Percentiles rank a stretch among this genome's conserved stretches.
Evolutionary conservation across 371 early-diverging fungal species (phyloP).

Genomic region (Mortierella sp.): DNA sequence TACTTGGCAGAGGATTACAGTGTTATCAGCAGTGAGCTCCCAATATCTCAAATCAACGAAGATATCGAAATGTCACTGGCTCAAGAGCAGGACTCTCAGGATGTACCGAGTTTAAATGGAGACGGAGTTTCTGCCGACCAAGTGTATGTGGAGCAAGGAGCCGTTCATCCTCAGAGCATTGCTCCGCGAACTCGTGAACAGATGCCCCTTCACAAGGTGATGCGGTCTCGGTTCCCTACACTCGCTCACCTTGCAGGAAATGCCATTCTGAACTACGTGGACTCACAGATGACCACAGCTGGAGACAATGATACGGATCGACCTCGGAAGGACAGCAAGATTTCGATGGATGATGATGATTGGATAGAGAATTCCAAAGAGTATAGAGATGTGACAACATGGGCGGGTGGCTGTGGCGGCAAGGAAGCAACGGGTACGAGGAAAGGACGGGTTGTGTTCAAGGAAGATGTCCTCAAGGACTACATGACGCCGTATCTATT

Average conservation of each 20-base stretch:
- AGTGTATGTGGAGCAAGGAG: neutral
- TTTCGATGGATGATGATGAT: constrained; percentile 15
- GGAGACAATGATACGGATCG: neutral
- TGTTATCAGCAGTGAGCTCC: no score
- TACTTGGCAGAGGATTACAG: neutral
- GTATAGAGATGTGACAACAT: neutral
- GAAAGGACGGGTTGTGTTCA: constrained; percentile 18
- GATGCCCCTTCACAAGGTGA: constrained; percentile 23
- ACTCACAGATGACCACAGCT: neutral
- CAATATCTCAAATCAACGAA: neutral
- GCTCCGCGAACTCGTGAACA: neutral
- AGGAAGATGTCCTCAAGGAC: constrained; percentile 35
- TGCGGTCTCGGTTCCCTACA: constrained; percentile 33
- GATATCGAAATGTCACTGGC: constrained; percentile 22
- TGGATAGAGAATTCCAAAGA: neutral
- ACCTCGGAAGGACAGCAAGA: constrained; percentile 33
- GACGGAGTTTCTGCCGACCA: no score
- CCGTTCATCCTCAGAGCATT: neutral
- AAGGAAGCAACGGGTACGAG: neutral
- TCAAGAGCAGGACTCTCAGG: neutral
- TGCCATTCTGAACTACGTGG: constrained; percentile 28
- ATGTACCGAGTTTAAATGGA: neutral
- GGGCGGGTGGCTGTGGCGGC: neutral
- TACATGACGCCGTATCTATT: constrained; percentile 48
- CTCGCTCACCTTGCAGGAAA: constrained; percentile 40